A percentile compares a stretch with the other conserved stretches of the same genome.
Conservation (phyloP, 495 filamentous ascomycete genomes). For the Penicillium cataractarum region DNA sequence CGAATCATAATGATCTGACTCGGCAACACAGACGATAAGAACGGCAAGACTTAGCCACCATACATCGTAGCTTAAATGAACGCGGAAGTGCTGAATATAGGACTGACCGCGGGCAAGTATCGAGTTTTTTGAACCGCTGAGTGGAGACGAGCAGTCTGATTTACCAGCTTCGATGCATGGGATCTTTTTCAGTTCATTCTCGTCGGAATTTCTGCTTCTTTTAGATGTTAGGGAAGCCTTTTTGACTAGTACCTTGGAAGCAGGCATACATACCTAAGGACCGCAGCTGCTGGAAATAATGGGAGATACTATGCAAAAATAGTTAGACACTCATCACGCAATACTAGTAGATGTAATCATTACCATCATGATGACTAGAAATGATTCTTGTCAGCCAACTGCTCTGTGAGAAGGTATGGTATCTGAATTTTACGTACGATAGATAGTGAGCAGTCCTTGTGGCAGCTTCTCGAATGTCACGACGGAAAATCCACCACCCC, state of each 20-base stretch:
- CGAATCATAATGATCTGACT: constrained; percentile 63
- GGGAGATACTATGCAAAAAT: constrained; percentile 56
- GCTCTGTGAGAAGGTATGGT: background rate
- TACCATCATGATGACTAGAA: constrained; percentile 76
- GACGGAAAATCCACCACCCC: constrained; percentile 80
- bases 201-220: constrained; percentile 67
- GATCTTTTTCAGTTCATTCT: constrained; percentile 43
- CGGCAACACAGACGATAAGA: constrained; percentile 71
- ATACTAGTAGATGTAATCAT: constrained; percentile 12
- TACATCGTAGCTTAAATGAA: constrained; percentile 81
- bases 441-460: constrained; percentile 73
- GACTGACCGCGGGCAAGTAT: constrained; percentile 48
- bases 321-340: constrained; percentile 16
- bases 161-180: background rate
- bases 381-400: constrained; percentile 19
- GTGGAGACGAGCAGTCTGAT: background rate
- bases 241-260: no score
- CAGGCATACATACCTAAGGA: constrained; percentile 44
- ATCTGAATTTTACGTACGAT: constrained; percentile 39
- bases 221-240: constrained; percentile 5
- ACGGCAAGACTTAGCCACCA: constrained; percentile 81
- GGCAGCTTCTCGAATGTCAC: constrained; percentile 69
- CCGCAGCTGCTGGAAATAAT: constrained; percentile 56
- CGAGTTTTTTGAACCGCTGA: constrained; percentile 2
- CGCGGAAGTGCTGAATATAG: constrained; percentile 64